Evolutionary conservation across 2,329 filamentous ascomycete species (phyloP).

Genomic region (Botrytis hyacinthi): DNA sequence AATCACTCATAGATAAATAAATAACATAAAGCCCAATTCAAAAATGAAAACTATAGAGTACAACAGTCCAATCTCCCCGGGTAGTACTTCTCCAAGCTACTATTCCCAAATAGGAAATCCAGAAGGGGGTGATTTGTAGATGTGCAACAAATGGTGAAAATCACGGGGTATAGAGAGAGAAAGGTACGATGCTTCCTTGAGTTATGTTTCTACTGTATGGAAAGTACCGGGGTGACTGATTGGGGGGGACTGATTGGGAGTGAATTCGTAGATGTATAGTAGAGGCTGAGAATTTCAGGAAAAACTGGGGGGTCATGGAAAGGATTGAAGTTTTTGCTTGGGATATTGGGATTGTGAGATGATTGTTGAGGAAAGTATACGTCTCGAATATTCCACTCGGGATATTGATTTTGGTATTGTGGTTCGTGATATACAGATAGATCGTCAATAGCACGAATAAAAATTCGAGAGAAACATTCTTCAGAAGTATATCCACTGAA

Average conservation of each 20-base stretch:
- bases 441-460: neutral
- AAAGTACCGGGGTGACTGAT: neutral
- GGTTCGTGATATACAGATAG: neutral
- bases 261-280: neutral
- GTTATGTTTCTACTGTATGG: neutral
- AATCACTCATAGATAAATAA: neutral
- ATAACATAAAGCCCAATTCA: neutral
- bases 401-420: neutral
- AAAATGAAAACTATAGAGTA: accelerated
- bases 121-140: neutral
- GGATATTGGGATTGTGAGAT: neutral
- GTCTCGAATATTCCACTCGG: neutral
- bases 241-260: neutral
- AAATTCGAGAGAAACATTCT: neutral
- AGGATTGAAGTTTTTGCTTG: neutral
- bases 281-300: neutral
- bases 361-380: neutral
- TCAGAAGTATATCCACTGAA: neutral
- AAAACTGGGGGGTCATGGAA: neutral
- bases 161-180: neutral
- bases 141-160: neutral
- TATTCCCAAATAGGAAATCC: neutral
- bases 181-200: neutral
- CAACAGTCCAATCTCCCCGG: neutral
- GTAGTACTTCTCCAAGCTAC: neutral